Evolutionary conservation across 2,329 filamentous ascomycete species (phyloP).

Genomic region (Davidsoniella virescens): DNA sequence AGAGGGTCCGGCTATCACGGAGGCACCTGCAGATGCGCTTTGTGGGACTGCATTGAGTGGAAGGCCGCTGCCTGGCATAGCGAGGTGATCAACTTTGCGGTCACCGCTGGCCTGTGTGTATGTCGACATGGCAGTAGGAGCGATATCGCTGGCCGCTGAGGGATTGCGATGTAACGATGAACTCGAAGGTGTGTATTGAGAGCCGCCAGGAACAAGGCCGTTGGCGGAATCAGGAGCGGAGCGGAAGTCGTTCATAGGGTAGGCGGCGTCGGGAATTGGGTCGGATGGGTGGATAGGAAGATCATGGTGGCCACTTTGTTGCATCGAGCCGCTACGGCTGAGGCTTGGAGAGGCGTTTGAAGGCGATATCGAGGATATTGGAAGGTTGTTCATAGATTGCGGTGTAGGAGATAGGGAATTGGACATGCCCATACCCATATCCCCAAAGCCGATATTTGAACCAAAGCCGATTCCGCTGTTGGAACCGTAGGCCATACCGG

Average conservation of each 20-base stretch:
- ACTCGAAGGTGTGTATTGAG: background rate
- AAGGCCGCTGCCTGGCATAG: constrained; percentile 10
- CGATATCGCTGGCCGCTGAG: background rate
- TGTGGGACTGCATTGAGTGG: constrained; percentile 3
- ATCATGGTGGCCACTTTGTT: constrained; percentile 3
- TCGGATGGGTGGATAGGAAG: constrained; percentile 12
- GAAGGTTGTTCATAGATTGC: background rate
- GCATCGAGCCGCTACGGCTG: background rate
- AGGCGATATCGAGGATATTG: background rate
- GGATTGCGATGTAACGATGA: background rate
- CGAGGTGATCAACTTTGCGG: constrained; percentile 11
- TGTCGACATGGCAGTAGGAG: background rate
- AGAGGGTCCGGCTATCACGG: background rate
- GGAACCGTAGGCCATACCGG: background rate
- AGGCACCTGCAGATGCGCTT: constrained; percentile 5
- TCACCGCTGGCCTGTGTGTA: background rate
- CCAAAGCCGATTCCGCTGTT: constrained; percentile 5
- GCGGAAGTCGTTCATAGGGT: constrained; percentile 11
- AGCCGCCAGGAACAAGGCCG: background rate
- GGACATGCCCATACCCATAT: too few species aligned
- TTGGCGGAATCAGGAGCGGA: background rate
- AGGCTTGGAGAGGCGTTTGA: background rate
- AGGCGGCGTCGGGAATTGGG: constrained; percentile 12
- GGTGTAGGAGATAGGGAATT: background rate
- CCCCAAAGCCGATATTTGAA: background rate